These are phyloP conservation scores for Kodamaea nitidulidarum DNA, from an alignment of 805 yeast species.

Conservation along the genomic window DNA sequence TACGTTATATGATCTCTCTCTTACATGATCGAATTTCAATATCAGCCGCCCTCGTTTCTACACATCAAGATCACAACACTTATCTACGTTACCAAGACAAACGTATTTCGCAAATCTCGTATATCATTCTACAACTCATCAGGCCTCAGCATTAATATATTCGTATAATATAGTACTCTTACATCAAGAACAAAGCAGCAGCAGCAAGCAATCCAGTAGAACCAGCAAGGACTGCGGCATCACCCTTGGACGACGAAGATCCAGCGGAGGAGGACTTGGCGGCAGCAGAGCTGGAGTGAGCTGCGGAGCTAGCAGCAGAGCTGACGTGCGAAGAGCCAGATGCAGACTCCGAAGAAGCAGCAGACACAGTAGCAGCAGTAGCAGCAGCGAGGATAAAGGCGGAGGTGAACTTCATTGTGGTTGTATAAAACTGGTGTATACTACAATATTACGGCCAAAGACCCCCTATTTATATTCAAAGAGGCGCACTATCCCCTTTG, in stretches of 20 bases:
- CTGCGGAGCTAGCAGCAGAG: constrained; percentile 3
- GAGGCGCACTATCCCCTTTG: neutral
- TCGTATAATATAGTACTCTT: constrained; percentile 4
- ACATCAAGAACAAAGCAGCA: constrained; percentile 25
- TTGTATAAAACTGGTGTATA: neutral
- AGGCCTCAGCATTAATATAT: neutral
- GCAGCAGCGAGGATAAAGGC: constrained; percentile 11
- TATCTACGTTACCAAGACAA: too few relatives aligned
- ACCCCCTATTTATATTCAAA: neutral
- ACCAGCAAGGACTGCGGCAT: constrained; percentile 13
- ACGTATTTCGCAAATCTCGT: too few relatives aligned
- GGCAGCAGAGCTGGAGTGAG: constrained; percentile 3
- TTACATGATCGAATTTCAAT: too few relatives aligned
- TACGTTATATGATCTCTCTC: too few relatives aligned
- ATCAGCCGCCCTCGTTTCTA: too few relatives aligned
- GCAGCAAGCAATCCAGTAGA: constrained; percentile 23
- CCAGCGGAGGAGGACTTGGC: constrained; percentile 7
- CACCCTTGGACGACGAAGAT: constrained; percentile 9
- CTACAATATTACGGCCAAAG: neutral
- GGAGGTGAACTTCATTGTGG: constrained; percentile 15
- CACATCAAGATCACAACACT: too few relatives aligned
- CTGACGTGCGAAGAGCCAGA: constrained; percentile 1
- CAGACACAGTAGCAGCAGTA: constrained; percentile 12
- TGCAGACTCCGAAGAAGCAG: constrained; percentile 4
- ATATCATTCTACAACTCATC: too few relatives aligned